phyloP scores from a whole-genome alignment of 2,329 filamentous ascomycete genomes.

The Ceratocystis diversiconidia region DNA sequence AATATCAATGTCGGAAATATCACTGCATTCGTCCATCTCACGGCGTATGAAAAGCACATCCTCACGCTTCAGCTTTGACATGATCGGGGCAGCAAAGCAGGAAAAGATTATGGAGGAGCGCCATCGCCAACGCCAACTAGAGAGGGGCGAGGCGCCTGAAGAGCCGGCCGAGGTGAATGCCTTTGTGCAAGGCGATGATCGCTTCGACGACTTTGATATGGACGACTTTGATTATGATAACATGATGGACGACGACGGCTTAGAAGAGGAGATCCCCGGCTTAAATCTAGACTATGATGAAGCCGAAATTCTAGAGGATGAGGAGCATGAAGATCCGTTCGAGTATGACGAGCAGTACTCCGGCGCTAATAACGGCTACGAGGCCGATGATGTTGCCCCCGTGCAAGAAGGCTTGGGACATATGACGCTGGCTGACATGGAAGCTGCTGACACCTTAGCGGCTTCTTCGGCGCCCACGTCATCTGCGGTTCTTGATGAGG shows the following conservation, averaged over 20 bases:
- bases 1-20: constrained; percentile 36
- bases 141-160: constrained; percentile 36
- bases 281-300: constrained; percentile 36
- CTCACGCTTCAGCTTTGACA: constrained; percentile 70
- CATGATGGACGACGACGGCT: constrained; percentile 50
- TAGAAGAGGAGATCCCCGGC: constrained; percentile 53
- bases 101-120: constrained; percentile 59
- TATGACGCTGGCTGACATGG: constrained; percentile 14
- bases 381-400: constrained; percentile 33
- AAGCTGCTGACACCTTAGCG: constrained; percentile 3
- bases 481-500: no score
- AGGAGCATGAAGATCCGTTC: constrained; percentile 22
- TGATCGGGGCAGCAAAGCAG: constrained; percentile 53
- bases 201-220: constrained; percentile 40
- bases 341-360: constrained; percentile 22
- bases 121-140: constrained; percentile 51
- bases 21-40: constrained; percentile 38
- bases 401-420: constrained; percentile 22
- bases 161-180: constrained; percentile 24
- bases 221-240: constrained; percentile 50
- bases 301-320: constrained; percentile 28
- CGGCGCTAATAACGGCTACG: constrained; percentile 22
- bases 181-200: constrained; percentile 31
- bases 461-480: not conserved
- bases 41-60: constrained; percentile 62